Evolutionary conservation across 805 yeast species (phyloP).

Genomic region (Blastobotrys peoriensis): DNA sequence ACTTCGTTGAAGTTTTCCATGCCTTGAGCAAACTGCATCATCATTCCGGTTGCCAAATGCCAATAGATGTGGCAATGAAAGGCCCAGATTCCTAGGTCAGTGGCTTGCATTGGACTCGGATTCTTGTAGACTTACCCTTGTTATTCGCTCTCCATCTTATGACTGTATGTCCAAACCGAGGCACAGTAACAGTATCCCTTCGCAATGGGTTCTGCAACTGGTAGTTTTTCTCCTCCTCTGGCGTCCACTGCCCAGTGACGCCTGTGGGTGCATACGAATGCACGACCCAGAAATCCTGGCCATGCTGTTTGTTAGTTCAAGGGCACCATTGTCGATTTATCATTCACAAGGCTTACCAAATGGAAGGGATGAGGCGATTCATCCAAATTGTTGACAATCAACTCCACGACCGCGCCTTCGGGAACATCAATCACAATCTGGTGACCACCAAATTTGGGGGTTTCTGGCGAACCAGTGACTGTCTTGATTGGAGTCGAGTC

Average conservation of each 20-base stretch:
- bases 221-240: slow-evolving; percentile 48
- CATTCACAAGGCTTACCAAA: slow-evolving; percentile 29
- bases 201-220: slow-evolving; percentile 40
- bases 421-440: slow-evolving; percentile 52
- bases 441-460: slow-evolving; percentile 44
- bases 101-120: too few relatives aligned
- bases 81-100: slow-evolving; percentile 91
- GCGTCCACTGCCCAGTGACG: slow-evolving; percentile 30
- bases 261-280: slow-evolving; percentile 45
- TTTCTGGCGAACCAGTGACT: slow-evolving; percentile 52
- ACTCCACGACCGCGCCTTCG: slow-evolving; percentile 57
- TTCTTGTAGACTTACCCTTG: neutral
- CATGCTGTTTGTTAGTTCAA: slow-evolving; percentile 42
- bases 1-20: slow-evolving; percentile 24
- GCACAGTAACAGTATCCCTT: slow-evolving; percentile 65
- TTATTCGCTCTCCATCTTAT: slow-evolving; percentile 71
- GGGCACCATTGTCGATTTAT: neutral
- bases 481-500: slow-evolving; percentile 29
- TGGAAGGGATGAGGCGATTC: slow-evolving; percentile 95
- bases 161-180: slow-evolving; percentile 24
- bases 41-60: slow-evolving; percentile 85
- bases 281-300: slow-evolving; percentile 74
- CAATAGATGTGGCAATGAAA: slow-evolving; percentile 94
- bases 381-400: slow-evolving; percentile 73
- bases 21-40: slow-evolving; percentile 28